Conservation (phyloP, 257 asterid species). For the Solanum commersonii region DNA sequence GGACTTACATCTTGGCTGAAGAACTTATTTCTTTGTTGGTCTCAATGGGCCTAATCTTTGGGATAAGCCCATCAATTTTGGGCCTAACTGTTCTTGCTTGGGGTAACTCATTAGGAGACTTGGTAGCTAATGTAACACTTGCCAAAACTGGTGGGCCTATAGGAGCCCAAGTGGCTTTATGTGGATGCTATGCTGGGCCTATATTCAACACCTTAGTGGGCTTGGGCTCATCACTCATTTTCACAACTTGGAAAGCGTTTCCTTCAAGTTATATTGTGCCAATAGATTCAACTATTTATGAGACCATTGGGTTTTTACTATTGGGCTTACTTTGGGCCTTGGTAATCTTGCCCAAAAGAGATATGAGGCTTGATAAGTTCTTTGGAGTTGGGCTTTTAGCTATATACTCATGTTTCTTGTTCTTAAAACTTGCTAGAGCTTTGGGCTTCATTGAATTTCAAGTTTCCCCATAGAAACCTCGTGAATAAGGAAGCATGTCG, state of each 20-base stretch:
- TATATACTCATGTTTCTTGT: slow-evolving; percentile 30
- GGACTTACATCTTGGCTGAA: slow-evolving; percentile 65
- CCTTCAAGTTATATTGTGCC: slow-evolving; percentile 40
- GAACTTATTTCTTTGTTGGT: slow-evolving; percentile 55
- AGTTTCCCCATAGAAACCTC: neutral
- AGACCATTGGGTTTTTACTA: slow-evolving; percentile 61
- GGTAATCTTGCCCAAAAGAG: slow-evolving; percentile 50
- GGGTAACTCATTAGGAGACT: slow-evolving; percentile 79
- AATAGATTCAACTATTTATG: slow-evolving; percentile 34
- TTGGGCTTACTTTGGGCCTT: slow-evolving; percentile 72
- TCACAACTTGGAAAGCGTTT: slow-evolving; percentile 46
- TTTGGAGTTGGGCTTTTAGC: slow-evolving; percentile 61
- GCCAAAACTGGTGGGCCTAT: slow-evolving; percentile 34
- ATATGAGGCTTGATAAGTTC: slow-evolving; percentile 46
- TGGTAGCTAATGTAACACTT: slow-evolving; percentile 54
- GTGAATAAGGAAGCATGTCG: no score
- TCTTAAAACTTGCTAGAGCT: neutral
- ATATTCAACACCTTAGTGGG: slow-evolving; percentile 68
- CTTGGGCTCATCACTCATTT: slow-evolving; percentile 54
- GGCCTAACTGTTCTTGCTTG: slow-evolving; percentile 86
- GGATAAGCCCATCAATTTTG: slow-evolving; percentile 52
- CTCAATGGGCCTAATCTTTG: slow-evolving; percentile 47
- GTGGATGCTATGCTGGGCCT: slow-evolving; percentile 88
- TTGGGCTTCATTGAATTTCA: neutral
- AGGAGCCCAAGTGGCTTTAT: slow-evolving; percentile 72